Evolutionary conservation across 2,329 filamentous ascomycete species (phyloP), one percentile per base, ranked within the genome.

Genomic region (Kalaharituber pfeilii): DNA sequence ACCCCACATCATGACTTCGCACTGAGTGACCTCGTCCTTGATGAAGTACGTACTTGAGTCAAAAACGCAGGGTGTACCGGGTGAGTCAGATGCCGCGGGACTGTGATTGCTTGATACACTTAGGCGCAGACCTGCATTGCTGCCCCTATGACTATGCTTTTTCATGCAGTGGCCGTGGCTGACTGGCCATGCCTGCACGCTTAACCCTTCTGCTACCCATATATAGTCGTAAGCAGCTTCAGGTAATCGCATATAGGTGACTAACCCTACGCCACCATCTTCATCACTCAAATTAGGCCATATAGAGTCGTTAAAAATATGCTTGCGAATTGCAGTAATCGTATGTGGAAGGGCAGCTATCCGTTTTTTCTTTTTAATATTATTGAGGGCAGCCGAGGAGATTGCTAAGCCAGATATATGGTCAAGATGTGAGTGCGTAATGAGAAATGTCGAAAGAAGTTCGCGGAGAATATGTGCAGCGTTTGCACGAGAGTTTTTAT

Each of bases 231-330:
- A 91, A 2, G 89, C 89, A 9, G 88, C 89, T 66, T 95, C 88
- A 4, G 86, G 81, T 8, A 98, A 73, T 15, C 91, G 79, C 66
- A 87, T 81, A 63, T 94, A 96, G 0, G 86, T 94, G 29, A 98
- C 80, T 26, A 98, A 75, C 0, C 91, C 91, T 3, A 88, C 88
- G 24, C 91, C 91, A 29, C 88, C 87, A 66, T 94, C 91, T 69
- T 98, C 91, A 65, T 98, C 89, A 0, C 86, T 93, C 36, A 98
- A 71, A 62, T 98, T 98, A 0, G 91, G 91, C 91, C 91, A 98
- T 53, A 96, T 94, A 55, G 94, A 73, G 65, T 95, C 93, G 69
- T 98, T 98, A 72, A 98, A 98, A 56, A 98, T 86, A 68, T 98
- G 88, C 0, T 75, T 80, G 67, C 94, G 96, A 68, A 98, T 81